Evolutionary conservation across 371 early-diverging fungal genomes (phyloP), one percentile per base, ranked within the genome.

Genomic region (Mortierella polycephala): DNA sequence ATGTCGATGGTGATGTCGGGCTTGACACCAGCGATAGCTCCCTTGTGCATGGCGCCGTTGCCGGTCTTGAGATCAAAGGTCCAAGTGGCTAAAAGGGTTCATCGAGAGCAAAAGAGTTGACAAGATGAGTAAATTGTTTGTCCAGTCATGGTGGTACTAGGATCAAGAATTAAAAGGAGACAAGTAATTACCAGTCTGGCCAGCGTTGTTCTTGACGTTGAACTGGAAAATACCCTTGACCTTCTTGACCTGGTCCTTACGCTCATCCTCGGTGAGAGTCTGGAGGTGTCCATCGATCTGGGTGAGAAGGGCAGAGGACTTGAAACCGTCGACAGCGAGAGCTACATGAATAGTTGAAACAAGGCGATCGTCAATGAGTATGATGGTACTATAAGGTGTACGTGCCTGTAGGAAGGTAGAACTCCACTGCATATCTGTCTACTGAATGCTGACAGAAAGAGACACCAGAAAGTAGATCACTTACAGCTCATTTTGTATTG

Each of bases 161-260:
- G 46, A n/a, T n/a, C n/a, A n/a, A n/a, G n/a, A n/a, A n/a, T n/a
- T n/a, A n/a, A n/a, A n/a, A n/a, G n/a, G n/a, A n/a, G n/a, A n/a
- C n/a, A n/a, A n/a, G n/a, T n/a, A n/a, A n/a, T 45, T 51, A 13
- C 51, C 12, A 20, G 18, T 12, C 30, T 9, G 37, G 45, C 89
- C 90, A 11, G 82, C 84, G 1, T 49, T 58, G 71, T 88, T 89
- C 80, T 87, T 91, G 82, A 96, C 86, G 66, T 92, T 90, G 75
- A 97, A 91, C 82, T 95, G 93, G 88, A 95, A 96, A 62, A 95
- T 75, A 59, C 93, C 94, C 71, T 96, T 95, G 73, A 91, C 91
- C 87, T 91, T 74, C 60, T 53, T 37, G 58, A 81, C 83, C 76
- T 82, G 79, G 21, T 71, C 80, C 70, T 79, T 49, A 42, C 82